phyloP scores from a whole-genome alignment of 164 flowering plant species.

The Piper longum region DNA sequence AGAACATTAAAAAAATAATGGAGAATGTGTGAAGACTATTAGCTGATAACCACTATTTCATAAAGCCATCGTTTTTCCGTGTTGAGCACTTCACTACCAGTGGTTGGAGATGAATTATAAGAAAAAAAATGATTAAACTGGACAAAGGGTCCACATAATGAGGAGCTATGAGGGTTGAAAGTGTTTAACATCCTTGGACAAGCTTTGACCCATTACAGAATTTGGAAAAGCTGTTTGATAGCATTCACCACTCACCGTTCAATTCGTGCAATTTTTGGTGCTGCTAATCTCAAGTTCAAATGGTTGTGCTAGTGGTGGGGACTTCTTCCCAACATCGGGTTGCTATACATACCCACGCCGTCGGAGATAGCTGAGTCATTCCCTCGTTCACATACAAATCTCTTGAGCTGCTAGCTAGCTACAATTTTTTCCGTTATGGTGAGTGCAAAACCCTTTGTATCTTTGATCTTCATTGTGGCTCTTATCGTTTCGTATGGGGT shows the following conservation, averaged over 20 bases:
- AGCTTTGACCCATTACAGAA: neutral
- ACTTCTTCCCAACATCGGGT: neutral
- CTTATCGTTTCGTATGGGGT: neutral
- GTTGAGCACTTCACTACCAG: neutral
- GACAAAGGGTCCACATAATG: neutral
- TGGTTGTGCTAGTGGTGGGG: slow-evolving; percentile 1
- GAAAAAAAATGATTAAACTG: neutral
- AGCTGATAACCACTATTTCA: neutral
- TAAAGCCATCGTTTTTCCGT: neutral
- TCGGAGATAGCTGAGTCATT: neutral
- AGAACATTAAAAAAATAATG: neutral
- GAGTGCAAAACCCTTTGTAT: too few relatives aligned
- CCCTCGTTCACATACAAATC: neutral
- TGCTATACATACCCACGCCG: neutral
- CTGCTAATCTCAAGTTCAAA: neutral
- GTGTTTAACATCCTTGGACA: neutral
- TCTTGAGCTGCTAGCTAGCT: neutral
- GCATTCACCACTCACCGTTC: slow-evolving; percentile 2
- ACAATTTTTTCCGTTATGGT: neutral
- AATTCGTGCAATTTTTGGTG: neutral
- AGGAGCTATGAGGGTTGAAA: neutral
- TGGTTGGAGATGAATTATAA: neutral
- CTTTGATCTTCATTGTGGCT: neutral
- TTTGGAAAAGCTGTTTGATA: neutral
- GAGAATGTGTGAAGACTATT: neutral